These are phyloP conservation scores for Lupinus albus DNA, from an alignment of 306 rosid genomes.

Conservation along the genomic window DNA sequence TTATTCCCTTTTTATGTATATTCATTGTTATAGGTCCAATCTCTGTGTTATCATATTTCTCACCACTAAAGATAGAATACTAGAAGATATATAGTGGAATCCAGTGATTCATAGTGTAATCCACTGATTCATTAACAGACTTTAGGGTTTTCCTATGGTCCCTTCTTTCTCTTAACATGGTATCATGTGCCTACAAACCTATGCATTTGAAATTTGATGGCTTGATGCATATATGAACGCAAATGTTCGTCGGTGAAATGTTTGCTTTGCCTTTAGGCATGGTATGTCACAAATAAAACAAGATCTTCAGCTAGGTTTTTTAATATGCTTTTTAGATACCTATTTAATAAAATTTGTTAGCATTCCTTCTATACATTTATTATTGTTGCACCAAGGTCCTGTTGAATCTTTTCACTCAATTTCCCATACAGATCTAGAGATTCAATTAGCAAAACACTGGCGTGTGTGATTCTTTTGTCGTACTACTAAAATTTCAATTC, in stretches of 20 bases:
- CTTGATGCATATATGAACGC: conserved; percentile 8
- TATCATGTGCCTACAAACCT: not conserved
- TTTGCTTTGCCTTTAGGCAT: not conserved
- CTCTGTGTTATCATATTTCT: not conserved
- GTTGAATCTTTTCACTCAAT: not conserved
- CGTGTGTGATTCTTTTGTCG: not conserved
- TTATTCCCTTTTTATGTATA: not conserved
- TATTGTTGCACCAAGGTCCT: conserved; percentile 11
- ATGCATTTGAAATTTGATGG: conserved; percentile 1
- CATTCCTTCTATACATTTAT: not conserved
- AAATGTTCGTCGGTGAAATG: not conserved
- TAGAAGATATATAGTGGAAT: not conserved
- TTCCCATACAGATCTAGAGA: conserved; percentile 7
- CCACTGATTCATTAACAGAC: not conserved
- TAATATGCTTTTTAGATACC: conserved; percentile 7
- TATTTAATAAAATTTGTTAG: not conserved
- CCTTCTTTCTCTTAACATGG: no score
- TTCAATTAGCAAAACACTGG: conserved; percentile 9
- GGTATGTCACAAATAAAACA: not conserved
- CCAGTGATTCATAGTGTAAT: not conserved
- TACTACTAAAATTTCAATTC: not conserved
- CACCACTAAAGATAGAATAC: not conserved
- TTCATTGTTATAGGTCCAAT: not conserved
- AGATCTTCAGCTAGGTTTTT: not conserved
- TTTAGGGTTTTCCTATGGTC: no score